Conservation (phyloP, 2,329 filamentous ascomycete species). For the Hymenoscyphus fraxineus region DNA sequence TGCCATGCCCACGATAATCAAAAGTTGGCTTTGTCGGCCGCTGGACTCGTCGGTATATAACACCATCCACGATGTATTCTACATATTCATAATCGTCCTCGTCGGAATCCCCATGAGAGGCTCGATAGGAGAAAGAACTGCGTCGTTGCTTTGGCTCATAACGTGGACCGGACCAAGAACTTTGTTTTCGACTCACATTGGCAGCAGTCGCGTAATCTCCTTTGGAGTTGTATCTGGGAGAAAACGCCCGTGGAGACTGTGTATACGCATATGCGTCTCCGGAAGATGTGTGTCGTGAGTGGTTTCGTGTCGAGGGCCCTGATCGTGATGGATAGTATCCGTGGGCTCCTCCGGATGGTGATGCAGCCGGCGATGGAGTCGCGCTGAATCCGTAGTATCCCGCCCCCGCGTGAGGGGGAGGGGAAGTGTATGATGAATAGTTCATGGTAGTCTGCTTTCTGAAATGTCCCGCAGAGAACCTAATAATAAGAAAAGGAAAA, state of each 20-base stretch:
- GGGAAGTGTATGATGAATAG: slow-evolving; percentile 31
- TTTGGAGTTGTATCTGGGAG: slow-evolving; percentile 36
- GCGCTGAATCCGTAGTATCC: slow-evolving; percentile 33
- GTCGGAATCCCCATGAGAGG: slow-evolving; percentile 37
- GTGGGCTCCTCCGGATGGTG: slow-evolving; percentile 32
- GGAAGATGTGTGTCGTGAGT: slow-evolving; percentile 30
- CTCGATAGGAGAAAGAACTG: slow-evolving; percentile 35
- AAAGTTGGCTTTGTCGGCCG: slow-evolving; percentile 31
- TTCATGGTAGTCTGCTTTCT: slow-evolving; percentile 34
- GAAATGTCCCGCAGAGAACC: slow-evolving; percentile 27
- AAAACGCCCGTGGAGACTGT: slow-evolving; percentile 29
- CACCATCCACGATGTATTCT: slow-evolving; percentile 30
- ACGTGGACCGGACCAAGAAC: slow-evolving; percentile 33
- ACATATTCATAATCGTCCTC: slow-evolving; percentile 36
- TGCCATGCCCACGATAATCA: slow-evolving; percentile 36
- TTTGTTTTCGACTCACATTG: slow-evolving; percentile 38
- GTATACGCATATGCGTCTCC: slow-evolving; percentile 32
- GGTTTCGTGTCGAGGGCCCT: slow-evolving; percentile 29
- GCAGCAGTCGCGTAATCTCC: slow-evolving; percentile 37
- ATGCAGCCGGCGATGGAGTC: slow-evolving; percentile 34
- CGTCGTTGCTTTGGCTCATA: slow-evolving; percentile 31
- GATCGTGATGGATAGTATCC: slow-evolving; percentile 30
- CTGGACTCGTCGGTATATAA: slow-evolving; percentile 27
- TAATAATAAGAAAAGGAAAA: slow-evolving; percentile 26
- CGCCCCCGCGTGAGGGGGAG: slow-evolving; percentile 29